A percentile compares a stretch with the other conserved stretches of the same genome.
phyloP scores from a whole-genome alignment of 768 basidiomycete genomes.

The Calocybe cyanea region DNA sequence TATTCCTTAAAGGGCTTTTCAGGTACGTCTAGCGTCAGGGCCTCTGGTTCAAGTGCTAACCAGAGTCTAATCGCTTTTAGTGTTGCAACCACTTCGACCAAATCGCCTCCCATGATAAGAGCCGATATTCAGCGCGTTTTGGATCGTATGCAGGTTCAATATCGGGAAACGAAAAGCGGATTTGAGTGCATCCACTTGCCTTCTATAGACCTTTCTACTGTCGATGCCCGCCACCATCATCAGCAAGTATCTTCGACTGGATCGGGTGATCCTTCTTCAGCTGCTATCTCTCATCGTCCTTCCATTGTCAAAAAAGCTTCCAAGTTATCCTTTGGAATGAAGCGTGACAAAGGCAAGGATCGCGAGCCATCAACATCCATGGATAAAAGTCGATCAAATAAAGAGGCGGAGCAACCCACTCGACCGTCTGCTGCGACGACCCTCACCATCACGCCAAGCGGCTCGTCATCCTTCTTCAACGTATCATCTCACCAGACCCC shows the following conservation, averaged over 20 bases:
- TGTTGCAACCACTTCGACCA: conserved; percentile 94
- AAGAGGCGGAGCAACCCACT: conserved; percentile 22
- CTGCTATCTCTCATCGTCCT: conserved; percentile 35
- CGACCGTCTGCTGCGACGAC: conserved; percentile 42
- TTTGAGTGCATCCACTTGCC: conserved; percentile 97
- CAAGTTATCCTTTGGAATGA: conserved; percentile 72
- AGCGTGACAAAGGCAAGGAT: conserved; percentile 50
- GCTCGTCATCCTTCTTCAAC: conserved; percentile 85
- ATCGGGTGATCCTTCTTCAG: conserved; percentile 45
- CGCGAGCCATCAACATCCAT: conserved; percentile 31
- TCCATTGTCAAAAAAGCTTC: conserved; percentile 71
- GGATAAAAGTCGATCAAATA: conserved; percentile 1
- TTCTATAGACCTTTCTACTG: conserved; percentile 84
- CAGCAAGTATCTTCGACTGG: conserved; percentile 42
- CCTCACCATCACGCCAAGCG: conserved; percentile 64
- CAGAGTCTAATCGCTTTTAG: conserved; percentile 31
- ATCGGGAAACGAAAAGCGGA: conserved; percentile 84
- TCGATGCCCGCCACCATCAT: conserved; percentile 38
- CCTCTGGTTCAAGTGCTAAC: conserved; percentile 1
- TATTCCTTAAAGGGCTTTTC: conserved; percentile 95
- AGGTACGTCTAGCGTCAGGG: conserved; percentile 47
- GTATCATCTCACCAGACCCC: conserved; percentile 54
- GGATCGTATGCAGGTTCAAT: conserved; percentile 93
- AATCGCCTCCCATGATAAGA: conserved; percentile 75
- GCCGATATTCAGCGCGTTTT: conserved; percentile 82